phyloP scores from a whole-genome alignment of 2,329 filamentous ascomycete species.

The Sporothrix protearum region DNA sequence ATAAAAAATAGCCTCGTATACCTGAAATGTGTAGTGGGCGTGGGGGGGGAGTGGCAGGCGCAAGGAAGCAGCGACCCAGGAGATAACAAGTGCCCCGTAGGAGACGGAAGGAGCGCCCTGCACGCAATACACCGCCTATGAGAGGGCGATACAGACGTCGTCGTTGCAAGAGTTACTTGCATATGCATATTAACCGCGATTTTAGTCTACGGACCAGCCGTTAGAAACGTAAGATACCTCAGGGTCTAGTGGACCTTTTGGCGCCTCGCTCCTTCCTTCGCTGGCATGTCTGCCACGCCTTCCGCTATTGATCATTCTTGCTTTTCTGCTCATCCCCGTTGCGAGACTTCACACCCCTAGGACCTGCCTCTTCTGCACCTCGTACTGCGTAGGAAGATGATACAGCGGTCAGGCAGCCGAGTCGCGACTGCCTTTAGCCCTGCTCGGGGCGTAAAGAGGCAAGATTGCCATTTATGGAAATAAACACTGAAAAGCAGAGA shows the following conservation, averaged over 20 bases:
- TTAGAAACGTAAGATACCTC: background rate
- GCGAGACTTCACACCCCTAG: background rate
- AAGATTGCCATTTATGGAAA: background rate
- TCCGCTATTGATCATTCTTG: background rate
- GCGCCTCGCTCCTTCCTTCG: background rate
- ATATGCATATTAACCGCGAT: background rate
- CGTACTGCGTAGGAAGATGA: background rate
- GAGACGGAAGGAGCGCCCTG: constrained; percentile 1
- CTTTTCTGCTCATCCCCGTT: background rate
- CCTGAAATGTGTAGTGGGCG: background rate
- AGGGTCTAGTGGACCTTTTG: background rate
- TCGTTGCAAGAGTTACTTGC: background rate
- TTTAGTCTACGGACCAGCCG: background rate
- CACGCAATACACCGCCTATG: background rate
- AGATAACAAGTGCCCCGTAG: background rate
- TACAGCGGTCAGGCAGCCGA: background rate
- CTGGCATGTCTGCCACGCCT: no score
- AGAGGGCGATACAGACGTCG: background rate
- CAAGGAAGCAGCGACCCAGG: background rate
- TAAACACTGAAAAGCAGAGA: background rate
- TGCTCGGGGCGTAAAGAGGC: background rate
- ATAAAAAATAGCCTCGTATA: background rate
- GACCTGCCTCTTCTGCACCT: constrained; percentile 4
- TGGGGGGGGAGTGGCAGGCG: no score
- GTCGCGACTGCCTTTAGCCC: background rate